Evolutionary conservation across 2,329 filamentous ascomycete species (phyloP), one percentile per base, ranked within the genome.

Genomic region (Neonectria ditissima): DNA sequence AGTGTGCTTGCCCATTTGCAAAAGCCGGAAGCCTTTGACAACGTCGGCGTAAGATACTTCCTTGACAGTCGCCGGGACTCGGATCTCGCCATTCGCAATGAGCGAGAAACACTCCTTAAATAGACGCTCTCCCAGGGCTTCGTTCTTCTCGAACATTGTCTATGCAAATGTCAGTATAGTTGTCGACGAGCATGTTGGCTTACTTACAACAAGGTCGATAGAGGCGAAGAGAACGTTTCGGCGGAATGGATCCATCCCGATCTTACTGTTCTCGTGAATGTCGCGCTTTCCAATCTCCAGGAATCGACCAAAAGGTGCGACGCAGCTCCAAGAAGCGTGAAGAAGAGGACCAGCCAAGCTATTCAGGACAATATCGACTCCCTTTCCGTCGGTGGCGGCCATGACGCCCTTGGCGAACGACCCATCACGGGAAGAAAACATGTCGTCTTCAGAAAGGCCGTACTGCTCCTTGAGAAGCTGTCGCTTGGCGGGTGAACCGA

Each of bases 211-310:
- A 3, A 83, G 68, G 62, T 84, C 79, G 2, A 83, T 75, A 0
- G 77, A 78, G 1, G 78, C 70, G 55, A 83, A 83, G 13, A 75
- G 76, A 16, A 79, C 75, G 54, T 73, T 73, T 69, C 52, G 81
- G 80, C 55, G 58, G 58, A 65, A 65, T 0, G 75, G 76, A 1
- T 68, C 57, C 77, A 82, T 81, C 9, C 57, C 61, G 7, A 70
- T 53, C 48, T 59, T 57, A 43, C 75, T 77, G 26, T 80, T 79
- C 5, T 77, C 60, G 13, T 63, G 45, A 24, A 77, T 73, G 50
- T 79, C 77, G n/a, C 68, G 70, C 57, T 74, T 75, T n/a, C 76
- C 77, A 52, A 67, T 61, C 61, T 65, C 50, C 8, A 59, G 39
- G 54, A 65, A 65, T 20, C 62, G 62, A 14, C 63, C 63, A 39